A percentile compares a stretch with the other conserved stretches of the same genome.
Conservation (phyloP, 139 green algal species). For the Monoraphidium neglectum region DNA sequence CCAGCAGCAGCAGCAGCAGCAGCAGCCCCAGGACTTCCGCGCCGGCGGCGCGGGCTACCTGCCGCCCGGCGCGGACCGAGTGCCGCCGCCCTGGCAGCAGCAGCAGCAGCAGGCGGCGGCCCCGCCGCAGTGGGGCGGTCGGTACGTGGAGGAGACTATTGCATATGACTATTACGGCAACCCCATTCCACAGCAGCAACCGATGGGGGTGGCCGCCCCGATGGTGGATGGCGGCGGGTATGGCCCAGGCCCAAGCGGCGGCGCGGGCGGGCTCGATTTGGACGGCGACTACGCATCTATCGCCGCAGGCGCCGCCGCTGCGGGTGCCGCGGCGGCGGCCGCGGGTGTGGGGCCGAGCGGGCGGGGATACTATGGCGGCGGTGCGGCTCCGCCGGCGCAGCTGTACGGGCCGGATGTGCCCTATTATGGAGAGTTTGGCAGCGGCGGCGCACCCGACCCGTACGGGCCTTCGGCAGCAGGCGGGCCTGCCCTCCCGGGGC, state of each 20-base stretch:
- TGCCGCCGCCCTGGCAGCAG: conserved; percentile 6
- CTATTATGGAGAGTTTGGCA: background rate
- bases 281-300: background rate
- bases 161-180: conserved; percentile 40
- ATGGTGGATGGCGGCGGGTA: too few species aligned
- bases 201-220: too few species aligned
- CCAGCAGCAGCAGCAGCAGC: background rate
- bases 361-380: background rate
- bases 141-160: conserved; percentile 14
- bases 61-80: conserved; percentile 7
- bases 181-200: conserved; percentile 30
- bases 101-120: conserved; percentile 12
- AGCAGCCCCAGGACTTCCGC: background rate
- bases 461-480: background rate
- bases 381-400: background rate
- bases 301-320: conserved; percentile 12
- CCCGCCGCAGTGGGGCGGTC: background rate
- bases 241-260: background rate
- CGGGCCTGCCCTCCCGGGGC: background rate
- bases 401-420: background rate
- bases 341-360: background rate
- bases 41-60: conserved; percentile 11
- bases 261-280: conserved; percentile 4
- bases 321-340: conserved; percentile 7
- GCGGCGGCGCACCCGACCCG: background rate